These are phyloP conservation scores for Neurospora discreta DNA, from an alignment of 495 filamentous ascomycete species.

Conservation along the genomic window DNA sequence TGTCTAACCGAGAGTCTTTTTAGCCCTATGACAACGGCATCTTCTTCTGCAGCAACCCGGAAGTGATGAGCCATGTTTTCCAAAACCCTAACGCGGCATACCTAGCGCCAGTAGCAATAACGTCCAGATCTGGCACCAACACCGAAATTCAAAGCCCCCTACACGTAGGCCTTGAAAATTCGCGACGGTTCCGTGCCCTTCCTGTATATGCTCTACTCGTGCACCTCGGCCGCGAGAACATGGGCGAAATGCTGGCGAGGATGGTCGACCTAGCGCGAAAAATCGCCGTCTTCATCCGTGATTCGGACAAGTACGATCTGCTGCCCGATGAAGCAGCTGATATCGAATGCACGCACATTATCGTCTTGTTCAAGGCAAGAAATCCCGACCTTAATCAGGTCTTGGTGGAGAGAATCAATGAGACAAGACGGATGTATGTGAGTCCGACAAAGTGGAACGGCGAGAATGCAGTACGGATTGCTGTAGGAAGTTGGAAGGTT, in stretches of 20 bases:
- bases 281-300: constrained; percentile 51
- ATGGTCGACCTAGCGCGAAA: constrained; percentile 60
- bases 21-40: constrained; percentile 87
- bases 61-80: constrained; percentile 52
- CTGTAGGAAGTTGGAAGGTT: constrained; percentile 74
- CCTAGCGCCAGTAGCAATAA: constrained; percentile 36
- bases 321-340: constrained; percentile 38
- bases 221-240: constrained; percentile 63
- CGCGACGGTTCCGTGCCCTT: constrained; percentile 76
- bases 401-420: constrained; percentile 62
- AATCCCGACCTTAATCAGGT: constrained; percentile 52
- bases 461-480: constrained; percentile 60
- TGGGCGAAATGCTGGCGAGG: constrained; percentile 56
- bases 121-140: constrained; percentile 7
- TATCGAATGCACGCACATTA: constrained; percentile 48
- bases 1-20: not conserved
- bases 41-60: constrained; percentile 60
- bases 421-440: constrained; percentile 64
- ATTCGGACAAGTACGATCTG: constrained; percentile 48
- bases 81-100: constrained; percentile 82
- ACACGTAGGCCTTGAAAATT: constrained; percentile 87
- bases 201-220: constrained; percentile 75
- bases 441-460: constrained; percentile 72
- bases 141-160: constrained; percentile 62
- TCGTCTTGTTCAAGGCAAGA: constrained; percentile 71